Conservation (phyloP, 768 basidiomycete species). For the Dioszegia aurantiaca region DNA sequence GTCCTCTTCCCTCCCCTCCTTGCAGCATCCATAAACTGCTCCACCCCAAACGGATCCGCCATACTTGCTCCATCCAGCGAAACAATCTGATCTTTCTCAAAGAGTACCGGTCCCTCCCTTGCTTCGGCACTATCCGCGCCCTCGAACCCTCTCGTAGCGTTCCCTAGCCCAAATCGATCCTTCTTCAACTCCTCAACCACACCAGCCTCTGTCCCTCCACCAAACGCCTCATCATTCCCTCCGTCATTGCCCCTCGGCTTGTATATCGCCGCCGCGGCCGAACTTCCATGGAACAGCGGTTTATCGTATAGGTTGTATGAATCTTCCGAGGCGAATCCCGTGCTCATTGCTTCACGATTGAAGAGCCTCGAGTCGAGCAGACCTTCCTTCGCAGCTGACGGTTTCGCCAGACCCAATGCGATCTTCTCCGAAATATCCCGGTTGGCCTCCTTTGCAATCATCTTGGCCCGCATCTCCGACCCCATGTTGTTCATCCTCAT, state of each 20-base stretch:
- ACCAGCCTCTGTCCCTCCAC: slow-evolving; percentile 92
- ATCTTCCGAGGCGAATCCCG: slow-evolving; percentile 84
- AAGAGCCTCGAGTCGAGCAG: slow-evolving; percentile 97
- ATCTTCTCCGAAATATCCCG: slow-evolving; percentile 99
- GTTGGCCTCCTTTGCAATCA: slow-evolving; percentile 89
- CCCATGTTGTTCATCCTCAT: slow-evolving; percentile 99
- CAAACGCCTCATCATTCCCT: slow-evolving; percentile 86
- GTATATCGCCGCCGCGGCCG: slow-evolving; percentile 99
- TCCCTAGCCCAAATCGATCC: slow-evolving; percentile 88
- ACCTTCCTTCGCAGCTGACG: slow-evolving; percentile 89
- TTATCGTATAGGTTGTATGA: slow-evolving; percentile 92
- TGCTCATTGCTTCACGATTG: slow-evolving; percentile 85
- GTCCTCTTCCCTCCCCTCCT: slow-evolving; percentile 84
- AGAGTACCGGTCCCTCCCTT: slow-evolving; percentile 91
- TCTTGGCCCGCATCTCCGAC: slow-evolving; percentile 89
- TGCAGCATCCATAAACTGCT: slow-evolving; percentile 95
- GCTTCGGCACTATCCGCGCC: slow-evolving; percentile 82
- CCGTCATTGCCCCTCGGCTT: slow-evolving; percentile 76
- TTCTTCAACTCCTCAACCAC: slow-evolving; percentile 85
- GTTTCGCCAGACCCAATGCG: slow-evolving; percentile 94
- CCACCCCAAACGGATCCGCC: slow-evolving; percentile 92
- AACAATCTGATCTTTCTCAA: slow-evolving; percentile 76
- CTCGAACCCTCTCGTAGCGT: slow-evolving; percentile 77
- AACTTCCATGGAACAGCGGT: slow-evolving; percentile 92
- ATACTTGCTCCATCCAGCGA: slow-evolving; percentile 35